phyloP scores from a whole-genome alignment of 2,329 filamentous ascomycete genomes.

The Paraconiothyrium brasiliense region DNA sequence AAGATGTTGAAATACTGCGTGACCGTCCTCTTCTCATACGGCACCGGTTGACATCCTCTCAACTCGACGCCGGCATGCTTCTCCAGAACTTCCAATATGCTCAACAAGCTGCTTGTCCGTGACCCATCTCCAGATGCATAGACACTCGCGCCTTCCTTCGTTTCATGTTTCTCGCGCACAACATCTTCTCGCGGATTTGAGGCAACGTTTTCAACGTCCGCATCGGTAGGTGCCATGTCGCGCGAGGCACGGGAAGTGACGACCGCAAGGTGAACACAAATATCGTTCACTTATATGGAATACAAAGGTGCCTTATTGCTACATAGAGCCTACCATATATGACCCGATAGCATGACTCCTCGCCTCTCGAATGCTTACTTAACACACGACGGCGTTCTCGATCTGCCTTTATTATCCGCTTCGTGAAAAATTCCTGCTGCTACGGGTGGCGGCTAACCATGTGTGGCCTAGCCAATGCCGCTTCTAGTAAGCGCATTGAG shows the following conservation, averaged over 20 bases:
- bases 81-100: constrained; percentile 5
- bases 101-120: constrained; percentile 6
- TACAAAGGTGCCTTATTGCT: neutral
- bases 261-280: neutral
- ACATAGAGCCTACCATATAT: neutral
- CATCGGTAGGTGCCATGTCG: constrained; percentile 2
- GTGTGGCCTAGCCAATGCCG: neutral
- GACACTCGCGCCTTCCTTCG: neutral
- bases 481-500: neutral
- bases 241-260: neutral
- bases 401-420: constrained; percentile 4
- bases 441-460: neutral
- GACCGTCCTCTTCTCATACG: constrained; percentile 63
- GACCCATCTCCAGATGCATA: constrained; percentile 4
- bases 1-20: constrained; percentile 66
- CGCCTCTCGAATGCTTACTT: constrained; percentile 8
- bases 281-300: neutral
- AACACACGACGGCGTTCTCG: constrained; percentile 3
- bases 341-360: neutral
- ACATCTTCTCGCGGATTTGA: neutral
- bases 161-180: neutral
- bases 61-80: constrained; percentile 42
- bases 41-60: constrained; percentile 65
- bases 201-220: neutral
- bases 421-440: constrained; percentile 3